Conservation (phyloP, 1,284 basidiomycete species). For the Rhizopogon parksii region DNA sequence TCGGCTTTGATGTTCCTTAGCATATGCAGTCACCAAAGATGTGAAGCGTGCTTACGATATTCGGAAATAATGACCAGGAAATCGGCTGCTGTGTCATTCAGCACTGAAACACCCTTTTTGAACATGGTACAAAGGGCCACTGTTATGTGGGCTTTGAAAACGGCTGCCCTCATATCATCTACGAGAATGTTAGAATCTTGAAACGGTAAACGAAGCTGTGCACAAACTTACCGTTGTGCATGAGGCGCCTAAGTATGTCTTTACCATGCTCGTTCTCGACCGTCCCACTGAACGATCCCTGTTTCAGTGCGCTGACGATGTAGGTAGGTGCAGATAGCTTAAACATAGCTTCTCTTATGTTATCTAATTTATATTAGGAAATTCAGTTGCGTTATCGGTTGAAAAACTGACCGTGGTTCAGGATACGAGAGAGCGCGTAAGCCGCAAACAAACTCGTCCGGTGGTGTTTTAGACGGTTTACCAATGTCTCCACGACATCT, state of each 20-base stretch:
- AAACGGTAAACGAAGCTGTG: background rate
- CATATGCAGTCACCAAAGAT: background rate
- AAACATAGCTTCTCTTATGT: background rate
- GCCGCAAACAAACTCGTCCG: slow-evolving; percentile 2
- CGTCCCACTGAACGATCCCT: background rate
- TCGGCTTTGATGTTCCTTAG: slow-evolving; percentile 1
- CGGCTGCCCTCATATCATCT: slow-evolving; percentile 6
- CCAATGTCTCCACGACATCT: background rate
- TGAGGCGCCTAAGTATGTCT: background rate
- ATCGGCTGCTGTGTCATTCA: background rate
- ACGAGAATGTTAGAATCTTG: background rate
- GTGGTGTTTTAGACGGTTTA: background rate
- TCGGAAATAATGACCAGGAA: slow-evolving; percentile 6
- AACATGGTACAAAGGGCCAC: slow-evolving; percentile 1
- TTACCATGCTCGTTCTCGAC: slow-evolving; percentile 5
- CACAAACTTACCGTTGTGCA: slow-evolving; percentile 2
- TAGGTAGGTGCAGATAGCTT: background rate
- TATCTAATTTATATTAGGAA: background rate
- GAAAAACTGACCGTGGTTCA: background rate
- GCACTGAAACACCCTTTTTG: background rate
- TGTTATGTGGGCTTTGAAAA: background rate
- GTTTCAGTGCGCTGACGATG: slow-evolving; percentile 1
- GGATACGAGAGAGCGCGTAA: background rate
- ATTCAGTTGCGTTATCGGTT: background rate
- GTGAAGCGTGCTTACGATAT: background rate